These are phyloP conservation scores for Paramecium biaurelia DNA, from an alignment of 73 alveolate genomes.

Conservation along the genomic window DNA sequence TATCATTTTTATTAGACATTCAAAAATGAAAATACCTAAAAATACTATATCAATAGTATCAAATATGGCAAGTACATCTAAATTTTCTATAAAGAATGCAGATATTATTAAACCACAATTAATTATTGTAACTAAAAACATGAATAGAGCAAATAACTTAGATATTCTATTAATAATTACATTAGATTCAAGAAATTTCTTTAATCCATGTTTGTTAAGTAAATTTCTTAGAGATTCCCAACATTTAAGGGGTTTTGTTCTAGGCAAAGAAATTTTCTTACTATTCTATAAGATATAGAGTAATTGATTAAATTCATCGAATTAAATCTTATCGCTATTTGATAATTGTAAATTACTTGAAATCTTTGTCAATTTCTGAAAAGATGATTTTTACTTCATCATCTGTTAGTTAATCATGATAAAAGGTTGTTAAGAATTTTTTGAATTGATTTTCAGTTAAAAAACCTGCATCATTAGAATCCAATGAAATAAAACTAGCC, in stretches of 20 bases:
- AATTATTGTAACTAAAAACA: background rate
- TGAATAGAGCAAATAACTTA: background rate
- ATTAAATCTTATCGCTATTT: constrained; percentile 42
- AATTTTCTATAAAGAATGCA: constrained; percentile 18
- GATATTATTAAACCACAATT: constrained; percentile 4
- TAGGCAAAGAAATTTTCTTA: background rate
- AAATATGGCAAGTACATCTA: background rate
- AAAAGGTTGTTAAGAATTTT: background rate
- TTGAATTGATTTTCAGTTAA: constrained; percentile 35
- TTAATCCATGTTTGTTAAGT: background rate
- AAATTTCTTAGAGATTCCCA: background rate
- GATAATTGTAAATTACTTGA: background rate
- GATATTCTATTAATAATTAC: background rate
- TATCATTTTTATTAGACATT: background rate
- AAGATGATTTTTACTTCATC: background rate
- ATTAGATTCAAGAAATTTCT: background rate
- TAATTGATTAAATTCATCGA: constrained; percentile 13
- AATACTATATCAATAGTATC: background rate
- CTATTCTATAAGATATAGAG: background rate
- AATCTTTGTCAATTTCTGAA: constrained; percentile 4
- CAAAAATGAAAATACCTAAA: background rate
- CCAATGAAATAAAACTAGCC: constrained; percentile 57
- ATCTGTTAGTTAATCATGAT: background rate
- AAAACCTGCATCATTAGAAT: background rate
- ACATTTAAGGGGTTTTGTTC: background rate